These are phyloP conservation scores for Ophiocordyceps robertsii DNA, from an alignment of 2,329 filamentous ascomycete species.

Conservation along the genomic window DNA sequence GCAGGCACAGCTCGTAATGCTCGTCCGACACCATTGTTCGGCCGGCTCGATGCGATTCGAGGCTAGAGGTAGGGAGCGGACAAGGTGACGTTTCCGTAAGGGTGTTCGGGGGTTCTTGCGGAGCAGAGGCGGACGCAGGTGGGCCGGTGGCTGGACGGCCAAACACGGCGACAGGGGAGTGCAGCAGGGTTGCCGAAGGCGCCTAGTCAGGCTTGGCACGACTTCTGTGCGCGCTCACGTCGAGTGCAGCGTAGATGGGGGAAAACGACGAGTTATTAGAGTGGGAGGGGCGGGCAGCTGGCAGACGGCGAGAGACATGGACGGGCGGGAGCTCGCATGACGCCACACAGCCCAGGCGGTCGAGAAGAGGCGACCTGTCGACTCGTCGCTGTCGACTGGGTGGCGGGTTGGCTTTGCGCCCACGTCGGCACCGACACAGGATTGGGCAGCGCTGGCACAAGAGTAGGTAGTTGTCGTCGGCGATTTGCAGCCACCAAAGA, in stretches of 20 bases:
- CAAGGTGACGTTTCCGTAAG: not conserved
- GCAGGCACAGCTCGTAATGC: constrained; percentile 81
- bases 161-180: too few relatives aligned
- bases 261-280: not conserved
- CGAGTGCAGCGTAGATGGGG: not conserved
- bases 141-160: too few relatives aligned
- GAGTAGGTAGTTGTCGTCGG: too few relatives aligned
- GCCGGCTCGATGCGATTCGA: constrained; percentile 3
- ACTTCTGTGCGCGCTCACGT: not conserved
- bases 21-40: constrained; percentile 77
- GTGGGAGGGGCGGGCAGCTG: not conserved
- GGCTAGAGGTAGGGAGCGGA: not conserved
- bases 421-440: too few relatives aligned
- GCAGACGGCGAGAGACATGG: constrained; percentile 1
- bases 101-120: not conserved
- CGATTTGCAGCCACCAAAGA: too few relatives aligned
- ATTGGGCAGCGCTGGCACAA: too few relatives aligned
- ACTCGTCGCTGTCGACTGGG: too few relatives aligned
- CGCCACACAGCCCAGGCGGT: constrained; percentile 5
- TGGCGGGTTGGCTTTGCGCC: too few relatives aligned
- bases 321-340: constrained; percentile 6
- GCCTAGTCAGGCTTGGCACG: not conserved
- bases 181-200: not conserved
- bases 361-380: too few relatives aligned
- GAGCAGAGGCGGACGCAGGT: too few relatives aligned